Evolutionary conservation across 164 flowering plant species (phyloP), one percentile per base, ranked within the genome.

Genomic region (Annona squamosa): DNA sequence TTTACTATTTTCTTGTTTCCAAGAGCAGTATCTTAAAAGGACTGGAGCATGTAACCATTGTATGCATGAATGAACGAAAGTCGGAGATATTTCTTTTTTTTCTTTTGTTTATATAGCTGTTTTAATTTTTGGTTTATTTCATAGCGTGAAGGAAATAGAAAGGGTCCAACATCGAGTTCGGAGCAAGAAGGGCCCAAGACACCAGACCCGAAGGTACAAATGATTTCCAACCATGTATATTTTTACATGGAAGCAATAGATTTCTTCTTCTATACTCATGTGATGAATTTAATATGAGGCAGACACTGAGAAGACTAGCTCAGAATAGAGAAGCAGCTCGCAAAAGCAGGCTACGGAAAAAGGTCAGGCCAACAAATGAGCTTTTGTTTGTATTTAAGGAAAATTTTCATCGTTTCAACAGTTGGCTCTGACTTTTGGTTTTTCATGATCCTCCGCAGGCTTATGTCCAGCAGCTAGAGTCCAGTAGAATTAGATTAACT

Each of bases 301-400:
- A 96, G 99, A 92, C 97, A 71, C 72, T 96, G 77, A 90, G 99
- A 84, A 89, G 99, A 79, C 97, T 96, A 67, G 98, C 99, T 75
- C 99, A 96, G 87, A 96, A 96, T 88, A 85, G 99, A 81, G 99
- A 96, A 75, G 99, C 99, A 81, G 99, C 99, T 18, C 85, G 99
- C 86, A 96, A 96, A 85, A 96, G 99, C 89, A 92, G 99, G 81
- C 88, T 96, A 1, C 85, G 99, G 74, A 96, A 96, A 81, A 96
- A 96, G 97, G 99, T 85, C 37, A 72, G 72, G 70, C 68, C 9
- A 52, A 52, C 9, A 52, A 52, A 52, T 52, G 59, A 52, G 3
- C 9, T 9, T 52, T 52, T 9, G 13, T 52, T 26, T 26, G 37
- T 26, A 26, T 26, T 26, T 26, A 26, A 26, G 37, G 19, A 63